Percentiles rank a stretch among this genome's conserved stretches.
Conservation (phyloP, 1,139 yeast genomes). For the Pichia sp. region DNA sequence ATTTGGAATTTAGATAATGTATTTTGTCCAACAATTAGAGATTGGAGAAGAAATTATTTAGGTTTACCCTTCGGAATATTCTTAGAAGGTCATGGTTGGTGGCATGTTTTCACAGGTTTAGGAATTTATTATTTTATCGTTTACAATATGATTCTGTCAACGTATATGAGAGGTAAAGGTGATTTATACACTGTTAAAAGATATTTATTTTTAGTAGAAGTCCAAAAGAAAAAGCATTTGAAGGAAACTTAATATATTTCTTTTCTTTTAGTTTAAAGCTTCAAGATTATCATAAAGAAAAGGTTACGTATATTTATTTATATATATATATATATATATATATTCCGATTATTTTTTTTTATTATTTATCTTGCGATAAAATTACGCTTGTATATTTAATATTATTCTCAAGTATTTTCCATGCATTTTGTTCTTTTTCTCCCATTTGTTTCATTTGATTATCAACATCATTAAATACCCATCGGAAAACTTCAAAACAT, state of each 20-base stretch:
- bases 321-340: too few relatives aligned
- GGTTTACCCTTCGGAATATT: slow-evolving; percentile 87
- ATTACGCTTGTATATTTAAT: slow-evolving; percentile 9
- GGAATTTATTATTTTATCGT: slow-evolving; percentile 41
- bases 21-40: slow-evolving; percentile 60
- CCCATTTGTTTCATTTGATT: neutral
- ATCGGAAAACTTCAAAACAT: slow-evolving; percentile 5
- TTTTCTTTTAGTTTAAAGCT: neutral
- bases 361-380: neutral
- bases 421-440: slow-evolving; percentile 5
- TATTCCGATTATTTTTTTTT: too few relatives aligned
- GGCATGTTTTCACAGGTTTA: slow-evolving; percentile 85
- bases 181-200: slow-evolving; percentile 27
- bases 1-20: slow-evolving; percentile 87
- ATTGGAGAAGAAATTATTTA: slow-evolving; percentile 53
- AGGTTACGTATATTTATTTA: too few relatives aligned
- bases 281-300: too few relatives aligned
- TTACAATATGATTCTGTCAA: slow-evolving; percentile 29
- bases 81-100: slow-evolving; percentile 96
- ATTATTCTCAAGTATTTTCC: slow-evolving; percentile 11
- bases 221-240: slow-evolving; percentile 15
- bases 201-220: slow-evolving; percentile 28
- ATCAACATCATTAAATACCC: neutral
- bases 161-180: slow-evolving; percentile 28
- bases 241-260: too few relatives aligned